Evolutionary conservation across 306 rosid genomes (phyloP).

Genomic region (Citrullus colocynthis): DNA sequence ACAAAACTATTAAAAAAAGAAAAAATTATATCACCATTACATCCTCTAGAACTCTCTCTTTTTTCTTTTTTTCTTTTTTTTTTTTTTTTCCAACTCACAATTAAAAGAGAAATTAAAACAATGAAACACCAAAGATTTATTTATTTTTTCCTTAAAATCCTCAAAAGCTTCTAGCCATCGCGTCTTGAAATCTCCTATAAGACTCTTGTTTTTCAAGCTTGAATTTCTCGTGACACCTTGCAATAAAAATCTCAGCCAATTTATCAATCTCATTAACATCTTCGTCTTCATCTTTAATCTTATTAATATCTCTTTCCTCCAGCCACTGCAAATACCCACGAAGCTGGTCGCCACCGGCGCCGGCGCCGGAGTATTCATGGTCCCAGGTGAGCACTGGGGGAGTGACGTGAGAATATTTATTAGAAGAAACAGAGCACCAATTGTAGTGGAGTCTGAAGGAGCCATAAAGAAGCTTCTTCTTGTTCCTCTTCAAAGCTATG

Average conservation of each 20-base stretch:
- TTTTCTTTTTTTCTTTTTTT: no score
- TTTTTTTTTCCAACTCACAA: no score
- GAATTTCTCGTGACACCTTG: conserved; percentile 1
- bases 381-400: not conserved
- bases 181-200: not conserved
- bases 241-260: conserved; percentile 1
- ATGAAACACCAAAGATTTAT: no score
- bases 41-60: not conserved
- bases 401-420: not conserved
- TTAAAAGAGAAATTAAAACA: no score
- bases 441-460: conserved; percentile 13
- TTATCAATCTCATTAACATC: not conserved
- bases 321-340: conserved; percentile 4
- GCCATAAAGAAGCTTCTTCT: not conserved
- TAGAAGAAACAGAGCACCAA: conserved; percentile 3
- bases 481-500: conserved; percentile 1
- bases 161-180: not conserved
- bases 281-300: not conserved
- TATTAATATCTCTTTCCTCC: not conserved
- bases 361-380: not conserved
- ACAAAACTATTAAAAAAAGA: no score
- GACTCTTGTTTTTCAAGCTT: conserved; percentile 8
- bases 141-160: no score
- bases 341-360: not conserved
- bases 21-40: not conserved